Evolutionary conservation across 768 basidiomycete species (phyloP).

Genomic region (Phanerochaete sordida): DNA sequence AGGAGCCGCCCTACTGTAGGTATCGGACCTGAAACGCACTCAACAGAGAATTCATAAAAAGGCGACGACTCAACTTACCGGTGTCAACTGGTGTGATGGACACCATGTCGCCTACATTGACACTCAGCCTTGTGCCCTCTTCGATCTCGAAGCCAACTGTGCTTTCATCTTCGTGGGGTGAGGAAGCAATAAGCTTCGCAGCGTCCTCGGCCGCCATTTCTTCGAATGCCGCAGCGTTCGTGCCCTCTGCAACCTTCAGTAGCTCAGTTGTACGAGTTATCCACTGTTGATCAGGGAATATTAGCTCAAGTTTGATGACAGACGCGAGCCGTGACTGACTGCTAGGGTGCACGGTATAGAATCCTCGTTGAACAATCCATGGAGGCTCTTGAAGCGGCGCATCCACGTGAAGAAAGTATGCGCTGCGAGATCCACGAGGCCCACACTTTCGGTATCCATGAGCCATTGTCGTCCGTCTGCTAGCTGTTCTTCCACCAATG

Average conservation of each 20-base stretch:
- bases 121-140: slow-evolving; percentile 40
- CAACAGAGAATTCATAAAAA: background rate
- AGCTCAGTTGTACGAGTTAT: slow-evolving; percentile 35
- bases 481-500: slow-evolving; percentile 40
- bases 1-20: slow-evolving; percentile 49
- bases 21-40: slow-evolving; percentile 24
- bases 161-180: slow-evolving; percentile 34
- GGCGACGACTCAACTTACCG: slow-evolving; percentile 26
- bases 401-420: slow-evolving; percentile 49
- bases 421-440: slow-evolving; percentile 49
- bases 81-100: slow-evolving; percentile 45
- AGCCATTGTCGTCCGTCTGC: slow-evolving; percentile 55
- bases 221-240: slow-evolving; percentile 19
- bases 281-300: slow-evolving; percentile 37
- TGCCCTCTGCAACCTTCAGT: slow-evolving; percentile 30
- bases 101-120: slow-evolving; percentile 37
- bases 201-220: slow-evolving; percentile 40
- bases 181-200: slow-evolving; percentile 36
- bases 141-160: slow-evolving; percentile 42
- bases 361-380: slow-evolving; percentile 33
- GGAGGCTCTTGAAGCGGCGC: slow-evolving; percentile 31
- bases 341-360: slow-evolving; percentile 38
- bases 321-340: slow-evolving; percentile 29
- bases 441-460: slow-evolving; percentile 49
- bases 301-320: background rate